These are phyloP conservation scores for Penicillium sp. DNA, from an alignment of 2,329 filamentous ascomycete genomes.

Conservation along the genomic window DNA sequence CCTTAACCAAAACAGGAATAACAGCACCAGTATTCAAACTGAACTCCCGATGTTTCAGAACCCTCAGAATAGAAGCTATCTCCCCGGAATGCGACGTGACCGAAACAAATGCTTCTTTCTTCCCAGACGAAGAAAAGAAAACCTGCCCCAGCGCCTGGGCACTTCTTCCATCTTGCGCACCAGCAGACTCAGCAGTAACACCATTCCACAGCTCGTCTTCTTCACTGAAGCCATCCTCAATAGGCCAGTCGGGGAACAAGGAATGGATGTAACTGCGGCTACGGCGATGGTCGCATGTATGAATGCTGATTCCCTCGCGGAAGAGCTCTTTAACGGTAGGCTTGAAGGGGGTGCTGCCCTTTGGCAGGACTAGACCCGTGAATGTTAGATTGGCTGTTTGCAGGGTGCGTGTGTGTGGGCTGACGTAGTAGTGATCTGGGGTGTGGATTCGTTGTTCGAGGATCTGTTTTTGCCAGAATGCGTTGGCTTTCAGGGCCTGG, in stretches of 20 bases:
- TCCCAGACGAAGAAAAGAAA: slow-evolving; percentile 36
- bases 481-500: slow-evolving; percentile 46
- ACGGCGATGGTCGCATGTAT: slow-evolving; percentile 58
- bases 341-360: slow-evolving; percentile 41
- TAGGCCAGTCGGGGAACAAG: slow-evolving; percentile 48
- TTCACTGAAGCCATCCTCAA: slow-evolving; percentile 54
- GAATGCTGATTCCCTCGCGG: slow-evolving; percentile 56
- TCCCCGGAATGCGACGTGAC: slow-evolving; percentile 58
- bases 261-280: slow-evolving; percentile 46
- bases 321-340: slow-evolving; percentile 56
- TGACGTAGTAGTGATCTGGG: slow-evolving; percentile 54
- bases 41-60: slow-evolving; percentile 46
- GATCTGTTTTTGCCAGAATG: slow-evolving; percentile 52
- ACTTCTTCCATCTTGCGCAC: slow-evolving; percentile 47
- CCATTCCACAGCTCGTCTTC: slow-evolving; percentile 53
- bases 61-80: slow-evolving; percentile 50
- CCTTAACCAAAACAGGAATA: slow-evolving; percentile 51
- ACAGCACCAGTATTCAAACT: slow-evolving; percentile 48
- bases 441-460: slow-evolving; percentile 47
- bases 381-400: slow-evolving; percentile 56
- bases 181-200: slow-evolving; percentile 47
- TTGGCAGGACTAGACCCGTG: slow-evolving; percentile 44
- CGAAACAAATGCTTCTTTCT: slow-evolving; percentile 48
- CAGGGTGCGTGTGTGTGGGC: slow-evolving; percentile 55
- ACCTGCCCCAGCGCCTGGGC: slow-evolving; percentile 50